Evolutionary conservation across 768 basidiomycete species (phyloP), one percentile per base, ranked within the genome.

Genomic region (Termitomyces sp.): DNA sequence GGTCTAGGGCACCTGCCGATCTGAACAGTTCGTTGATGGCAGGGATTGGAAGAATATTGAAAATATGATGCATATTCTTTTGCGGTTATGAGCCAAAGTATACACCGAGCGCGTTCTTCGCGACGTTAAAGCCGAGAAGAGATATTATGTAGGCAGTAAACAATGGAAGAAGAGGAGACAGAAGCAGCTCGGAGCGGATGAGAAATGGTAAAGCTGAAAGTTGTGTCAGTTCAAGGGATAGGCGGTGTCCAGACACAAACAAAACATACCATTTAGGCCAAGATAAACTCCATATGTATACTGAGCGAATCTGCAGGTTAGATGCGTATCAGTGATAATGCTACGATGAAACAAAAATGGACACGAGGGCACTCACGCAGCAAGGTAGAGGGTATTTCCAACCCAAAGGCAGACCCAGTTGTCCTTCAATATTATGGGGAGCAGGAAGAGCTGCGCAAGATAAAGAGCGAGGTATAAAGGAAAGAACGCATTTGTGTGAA

Each of bases 401-500:
- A 95, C 81, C 79, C 91, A 90, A 42, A 98, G 81, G 70, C 94
- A 96, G n/a, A 96, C 84, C 96, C 96, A 98, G 66, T 91, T 92
- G 67, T 87, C 86, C 68, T 85, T 86, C 42, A 92, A 83, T 53
- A 98, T 80, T 51, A 98, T 81, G 2, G 93, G 90, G 2, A 92
- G 83, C 12, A 98, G 81, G 64, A 96, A 87, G 12, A 97, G 81
- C 70, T 98, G 93, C 0, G 90, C 91, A 61, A 94, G 78, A 72
- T 97, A 97, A 57, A 97, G 84, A 11, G 91, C 89, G 61, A 97
- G 84, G 75, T 92, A 96, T 61, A 95, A 79, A 20, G 95, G 95
- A 75, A 98, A 96, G 81, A 98, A 98, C 3, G 94, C 90, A 69
- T 98, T 98, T 61, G 91, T 96, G 74, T 97, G 95, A 16, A 98